Evolutionary conservation across 805 yeast species (phyloP), one percentile per base, ranked within the genome.

Genomic region (Vanderwaltozyma verrucispora): DNA sequence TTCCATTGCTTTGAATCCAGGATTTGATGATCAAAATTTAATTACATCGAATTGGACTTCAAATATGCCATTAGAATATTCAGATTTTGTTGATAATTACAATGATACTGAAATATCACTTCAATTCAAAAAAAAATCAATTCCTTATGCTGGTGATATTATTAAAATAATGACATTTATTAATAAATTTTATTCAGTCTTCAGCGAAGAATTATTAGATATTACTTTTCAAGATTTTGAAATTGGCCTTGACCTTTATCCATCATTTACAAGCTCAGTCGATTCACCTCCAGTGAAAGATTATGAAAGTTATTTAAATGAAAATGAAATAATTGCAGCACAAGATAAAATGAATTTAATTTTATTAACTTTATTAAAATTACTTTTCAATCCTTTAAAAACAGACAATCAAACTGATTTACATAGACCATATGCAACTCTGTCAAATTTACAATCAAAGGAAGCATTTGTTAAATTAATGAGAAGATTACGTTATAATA

Each of bases 211-310:
- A 17, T 30, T 57, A 25, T 29, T 48, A 33, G 45, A 48, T 28
- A 33, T 57, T 20, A 50, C 60, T n/a, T 54, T 53, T 30, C 56
- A 53, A 37, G 57, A 54, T 35, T 51, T 57, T 36, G 57, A 54
- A 37, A 42, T 50, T 32, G 62, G 62, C 11, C 43, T 56, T 30
- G 52, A 48, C 17, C 29, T 56, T 14, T 47, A 48, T 29, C 52
- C 54, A 13, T 8, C 16, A 6, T n/a, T 21, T 11, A 13, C 11
- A 2, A 6, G 8, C 8, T 16, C 21, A 13, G 14, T 11, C 4
- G n/a, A 28, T 16, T 13, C 9, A 1, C n/a, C 24, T 28, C 32
- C 24, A 8, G 4, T 5, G 3, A 13, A 15, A 11, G 10, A 13
- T 24, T 30, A 42, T 25, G 34, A 45, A 12, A 48, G 47, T 28